Base-by-base conservation (phyloP, 805 yeast species). In the Ogataea populi-albae region DNA sequence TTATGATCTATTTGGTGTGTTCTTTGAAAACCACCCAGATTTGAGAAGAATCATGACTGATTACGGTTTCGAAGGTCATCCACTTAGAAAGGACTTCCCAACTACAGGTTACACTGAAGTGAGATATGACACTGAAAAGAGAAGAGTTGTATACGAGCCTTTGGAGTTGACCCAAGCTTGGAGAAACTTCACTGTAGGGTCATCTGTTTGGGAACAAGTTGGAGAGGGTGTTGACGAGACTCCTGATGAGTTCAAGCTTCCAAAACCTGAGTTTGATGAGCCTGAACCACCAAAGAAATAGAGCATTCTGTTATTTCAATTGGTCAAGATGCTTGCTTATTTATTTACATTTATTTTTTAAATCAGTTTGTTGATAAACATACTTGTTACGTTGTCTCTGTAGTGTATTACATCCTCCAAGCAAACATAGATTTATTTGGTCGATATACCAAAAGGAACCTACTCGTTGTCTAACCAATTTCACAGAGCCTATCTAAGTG, bases 51-150 rank as follows among this genome's bases (percentile, higher is more conserved):
- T 86, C 61, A 75, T 86, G 79, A 86, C 95, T 37, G 95, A 86
- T 64, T 86, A 86, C 62, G 95, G 95, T 16, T 86, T 86, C 52
- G 94, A 85, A 64, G 95, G 95, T 35, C 93, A 86, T 59, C 95
- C 95, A 10, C 72, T 86, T 58, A 77, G 95, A 64, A 86, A 86
- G 62, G 95, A 86, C 64, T 86, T 86, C 82, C 95, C 95, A 50
- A 80, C 91, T 27, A 83, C 93, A 26, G 95, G 95, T 38, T 86
- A 85, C 66, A 85, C 93, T 31, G 95, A 86, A 68, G 86, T 86
- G 26, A 76, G 89, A 58, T 86, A 85, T 65, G 95, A 86, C 62
- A 87, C 86, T 60, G 95, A 86, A 64, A 86, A 86, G 74, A 79
- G 86, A 71, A 77, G 95, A 60, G 79, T 86, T 38, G 86, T 86